These are phyloP conservation scores for Phytophthora brassicae DNA, from an alignment of 352 stramenopile species.

Conservation along the genomic window DNA sequence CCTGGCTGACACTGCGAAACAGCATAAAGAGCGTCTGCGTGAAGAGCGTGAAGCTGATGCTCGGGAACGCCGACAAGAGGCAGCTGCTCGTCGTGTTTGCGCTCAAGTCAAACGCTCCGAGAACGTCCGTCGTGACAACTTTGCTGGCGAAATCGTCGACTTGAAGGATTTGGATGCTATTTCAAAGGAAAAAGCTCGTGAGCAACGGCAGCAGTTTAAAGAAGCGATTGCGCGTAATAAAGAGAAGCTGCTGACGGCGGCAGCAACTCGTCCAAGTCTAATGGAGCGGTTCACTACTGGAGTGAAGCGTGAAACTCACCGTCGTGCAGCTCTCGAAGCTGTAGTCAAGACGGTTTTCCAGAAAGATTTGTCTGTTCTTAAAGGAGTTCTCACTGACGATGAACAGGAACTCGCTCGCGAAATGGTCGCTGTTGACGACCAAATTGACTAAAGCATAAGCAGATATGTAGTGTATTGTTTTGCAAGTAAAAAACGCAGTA, in stretches of 20 bases:
- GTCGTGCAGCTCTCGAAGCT: conserved; percentile 60
- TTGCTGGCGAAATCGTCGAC: conserved; percentile 47
- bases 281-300: conserved; percentile 78
- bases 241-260: conserved; percentile 48
- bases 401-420: conserved; percentile 63
- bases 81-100: conserved; percentile 50
- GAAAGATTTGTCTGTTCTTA: conserved; percentile 56
- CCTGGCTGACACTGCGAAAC: conserved; percentile 31
- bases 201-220: conserved; percentile 58
- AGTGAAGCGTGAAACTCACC: conserved; percentile 71
- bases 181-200: conserved; percentile 56
- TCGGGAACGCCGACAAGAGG: conserved; percentile 44
- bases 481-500: no score
- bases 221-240: conserved; percentile 69
- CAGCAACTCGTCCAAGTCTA: conserved; percentile 55
- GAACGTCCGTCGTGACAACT: conserved; percentile 48
- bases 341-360: conserved; percentile 78
- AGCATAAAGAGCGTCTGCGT: conserved; percentile 41
- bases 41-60: conserved; percentile 49
- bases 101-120: conserved; percentile 60
- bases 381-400: conserved; percentile 66
- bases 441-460: conserved; percentile 6
- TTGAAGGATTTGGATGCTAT: conserved; percentile 39
- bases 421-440: conserved; percentile 43
- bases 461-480: no score